A percentile compares a stretch with the other conserved stretches of the same genome.
Evolutionary conservation across 176 grass and related monocot genomes (phyloP).

Genomic region (Avena eriantha): DNA sequence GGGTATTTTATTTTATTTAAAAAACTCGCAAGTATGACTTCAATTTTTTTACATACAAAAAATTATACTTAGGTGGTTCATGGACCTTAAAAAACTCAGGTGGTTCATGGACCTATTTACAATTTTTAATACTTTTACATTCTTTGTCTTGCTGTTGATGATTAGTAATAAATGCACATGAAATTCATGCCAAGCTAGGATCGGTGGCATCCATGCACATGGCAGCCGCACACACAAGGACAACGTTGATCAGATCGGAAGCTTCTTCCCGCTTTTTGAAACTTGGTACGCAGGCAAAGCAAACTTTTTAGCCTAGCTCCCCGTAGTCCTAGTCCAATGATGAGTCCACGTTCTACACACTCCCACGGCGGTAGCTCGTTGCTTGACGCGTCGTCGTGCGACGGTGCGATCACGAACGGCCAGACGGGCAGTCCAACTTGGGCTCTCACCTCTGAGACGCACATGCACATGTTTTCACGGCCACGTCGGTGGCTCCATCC

Average conservation of each 20-base stretch:
- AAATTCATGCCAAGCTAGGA: neutral
- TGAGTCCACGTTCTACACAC: neutral
- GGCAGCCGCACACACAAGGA: constrained; percentile 15
- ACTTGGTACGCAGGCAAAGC: constrained; percentile 31
- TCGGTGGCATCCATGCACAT: constrained; percentile 30
- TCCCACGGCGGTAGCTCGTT: neutral
- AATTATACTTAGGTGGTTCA: too few species aligned
- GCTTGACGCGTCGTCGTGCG: constrained; percentile 36
- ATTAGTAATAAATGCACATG: neutral
- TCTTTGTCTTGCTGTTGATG: too few species aligned
- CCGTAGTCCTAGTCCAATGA: constrained; percentile 28
- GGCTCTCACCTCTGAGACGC: neutral
- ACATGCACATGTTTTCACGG: constrained; percentile 28
- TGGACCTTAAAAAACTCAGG: too few species aligned
- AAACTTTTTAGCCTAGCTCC: constrained; percentile 39
- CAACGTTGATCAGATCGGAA: constrained; percentile 41
- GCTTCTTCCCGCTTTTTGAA: constrained; percentile 44
- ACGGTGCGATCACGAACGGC: neutral
- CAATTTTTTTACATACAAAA: too few species aligned
- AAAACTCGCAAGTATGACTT: too few species aligned
- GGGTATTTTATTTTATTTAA: too few species aligned
- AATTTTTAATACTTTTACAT: too few species aligned
- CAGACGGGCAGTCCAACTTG: neutral
- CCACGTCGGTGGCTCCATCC: constrained; percentile 54
- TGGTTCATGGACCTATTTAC: too few species aligned